These are phyloP conservation scores for Tylopilus sp. DNA, from an alignment of 768 basidiomycete genomes.

Conservation along the genomic window DNA sequence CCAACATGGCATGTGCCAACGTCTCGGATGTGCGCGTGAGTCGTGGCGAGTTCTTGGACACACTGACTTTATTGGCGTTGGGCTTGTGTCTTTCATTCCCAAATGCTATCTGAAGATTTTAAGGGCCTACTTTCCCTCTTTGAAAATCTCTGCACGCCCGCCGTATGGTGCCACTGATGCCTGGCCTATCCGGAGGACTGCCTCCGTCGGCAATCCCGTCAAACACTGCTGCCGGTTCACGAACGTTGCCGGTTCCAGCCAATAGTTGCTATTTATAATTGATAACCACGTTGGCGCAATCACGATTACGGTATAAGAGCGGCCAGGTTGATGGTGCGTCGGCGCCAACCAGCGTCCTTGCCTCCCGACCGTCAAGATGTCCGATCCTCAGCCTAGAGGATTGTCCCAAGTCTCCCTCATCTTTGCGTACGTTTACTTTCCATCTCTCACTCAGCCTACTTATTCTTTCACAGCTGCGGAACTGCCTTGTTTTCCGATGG, in stretches of 20 bases:
- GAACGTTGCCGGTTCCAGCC: constrained; percentile 20
- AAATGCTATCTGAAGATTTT: no score
- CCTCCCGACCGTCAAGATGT: constrained; percentile 12
- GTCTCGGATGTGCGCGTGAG: no score
- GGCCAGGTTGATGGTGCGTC: neutral
- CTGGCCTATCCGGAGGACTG: no score
- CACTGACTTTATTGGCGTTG: no score
- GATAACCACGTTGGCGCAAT: neutral
- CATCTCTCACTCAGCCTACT: neutral
- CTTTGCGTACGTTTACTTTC: constrained; percentile 60
- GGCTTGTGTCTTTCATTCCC: no score
- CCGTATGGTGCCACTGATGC: constrained; percentile 4
- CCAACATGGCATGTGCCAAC: no score
- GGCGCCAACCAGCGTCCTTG: neutral
- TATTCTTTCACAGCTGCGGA: constrained; percentile 55
- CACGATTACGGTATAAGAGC: constrained; percentile 9
- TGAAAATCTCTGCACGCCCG: no score
- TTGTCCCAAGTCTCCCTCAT: constrained; percentile 71
- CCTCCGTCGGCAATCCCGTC: neutral
- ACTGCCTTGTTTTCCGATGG: constrained; percentile 89
- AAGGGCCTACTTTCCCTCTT: no score
- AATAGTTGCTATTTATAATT: no score
- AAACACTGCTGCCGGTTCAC: constrained; percentile 7
- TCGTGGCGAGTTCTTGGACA: no score
- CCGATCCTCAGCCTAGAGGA: constrained; percentile 9